These are phyloP conservation scores for Sporopachydermia quercuum DNA, from an alignment of 805 yeast species.

Conservation along the genomic window DNA sequence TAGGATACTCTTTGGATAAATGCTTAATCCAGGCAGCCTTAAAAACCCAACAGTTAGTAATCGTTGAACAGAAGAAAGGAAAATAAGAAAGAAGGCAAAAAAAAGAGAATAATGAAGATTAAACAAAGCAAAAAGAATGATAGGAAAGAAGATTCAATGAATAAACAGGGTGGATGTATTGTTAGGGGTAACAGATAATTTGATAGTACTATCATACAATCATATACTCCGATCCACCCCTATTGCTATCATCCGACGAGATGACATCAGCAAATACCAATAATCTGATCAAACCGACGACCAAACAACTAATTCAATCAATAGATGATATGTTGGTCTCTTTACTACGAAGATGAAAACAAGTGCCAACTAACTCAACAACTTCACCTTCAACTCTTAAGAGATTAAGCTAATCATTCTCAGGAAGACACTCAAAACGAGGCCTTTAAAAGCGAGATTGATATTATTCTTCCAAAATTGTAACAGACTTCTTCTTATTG, in stretches of 20 bases:
- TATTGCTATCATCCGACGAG: no score
- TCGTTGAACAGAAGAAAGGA: conserved; percentile 8
- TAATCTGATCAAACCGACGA: no score
- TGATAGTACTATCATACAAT: no score
- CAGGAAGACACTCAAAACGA: conserved; percentile 34
- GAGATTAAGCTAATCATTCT: conserved; percentile 33
- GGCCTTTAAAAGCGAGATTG: conserved; percentile 32
- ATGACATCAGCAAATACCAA: no score
- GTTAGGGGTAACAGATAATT: conserved; percentile 28
- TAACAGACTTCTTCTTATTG: conserved; percentile 75
- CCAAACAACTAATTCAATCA: conserved; percentile 30
- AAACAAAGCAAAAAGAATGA: conserved; percentile 9
- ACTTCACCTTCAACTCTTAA: conserved; percentile 69
- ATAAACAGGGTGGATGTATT: background rate
- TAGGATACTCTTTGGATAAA: conserved; percentile 81
- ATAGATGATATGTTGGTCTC: conserved; percentile 48
- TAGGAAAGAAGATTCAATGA: conserved; percentile 2
- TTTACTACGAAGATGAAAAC: conserved; percentile 67
- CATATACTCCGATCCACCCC: no score
- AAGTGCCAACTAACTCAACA: conserved; percentile 14
- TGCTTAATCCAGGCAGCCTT: conserved; percentile 99
- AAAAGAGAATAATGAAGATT: conserved; percentile 6
- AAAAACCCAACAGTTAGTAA: conserved; percentile 22
- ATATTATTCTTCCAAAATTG: conserved; percentile 85
- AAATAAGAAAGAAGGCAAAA: conserved; percentile 8